Evolutionary conservation across 106 monocot species (phyloP), one percentile per base, ranked within the genome.

Genomic region (Platanthera guangdongensis): DNA sequence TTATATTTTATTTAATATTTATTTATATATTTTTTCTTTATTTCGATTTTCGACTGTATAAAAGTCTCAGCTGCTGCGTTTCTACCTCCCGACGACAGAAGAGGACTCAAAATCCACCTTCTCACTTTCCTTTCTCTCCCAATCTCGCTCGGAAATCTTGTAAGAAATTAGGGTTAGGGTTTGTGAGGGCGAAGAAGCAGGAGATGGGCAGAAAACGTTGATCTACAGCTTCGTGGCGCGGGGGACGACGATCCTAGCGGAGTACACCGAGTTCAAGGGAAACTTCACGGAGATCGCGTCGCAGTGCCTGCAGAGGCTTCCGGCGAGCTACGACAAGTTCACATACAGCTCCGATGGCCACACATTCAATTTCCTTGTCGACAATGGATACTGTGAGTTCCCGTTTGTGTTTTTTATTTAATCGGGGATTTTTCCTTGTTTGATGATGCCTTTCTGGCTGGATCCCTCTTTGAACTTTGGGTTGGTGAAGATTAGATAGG

Each of bases 221-320:
- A 81, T 85, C 75, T 85, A 85, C 55, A 85, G 85, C 78, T 85
- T 85, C 73, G 85, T 85, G 57, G 85, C 81, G 8, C 57, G 85
- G 57, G 85, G 85, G 19, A 81, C 77, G 75, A 73, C 80, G 76
- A 76, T 86, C 72, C 80, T 86, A 7, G 86, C 86, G 47, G 82
- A 86, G 77, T 86, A 77, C 82, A 86, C 86, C 47, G 86, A 86
- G 59, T 86, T 86, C 86, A 82, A 73, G 22, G 86, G 86, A 3
- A 86, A 86, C 63, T 86, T 86, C 86, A 82, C 67, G 47, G 60
- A 74, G 68, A 82, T 86, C 67, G 82, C 86, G 2, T 79, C 77
- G 2, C 86, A 86, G 68, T 86, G 86, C 70, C 82, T 86, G 18
- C 79, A 79, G 76, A 86, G 80, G 74, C 82, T 86, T 19, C 86